Evolutionary conservation across 805 yeast genomes (phyloP).

Genomic region (Candida taoyuanica): DNA sequence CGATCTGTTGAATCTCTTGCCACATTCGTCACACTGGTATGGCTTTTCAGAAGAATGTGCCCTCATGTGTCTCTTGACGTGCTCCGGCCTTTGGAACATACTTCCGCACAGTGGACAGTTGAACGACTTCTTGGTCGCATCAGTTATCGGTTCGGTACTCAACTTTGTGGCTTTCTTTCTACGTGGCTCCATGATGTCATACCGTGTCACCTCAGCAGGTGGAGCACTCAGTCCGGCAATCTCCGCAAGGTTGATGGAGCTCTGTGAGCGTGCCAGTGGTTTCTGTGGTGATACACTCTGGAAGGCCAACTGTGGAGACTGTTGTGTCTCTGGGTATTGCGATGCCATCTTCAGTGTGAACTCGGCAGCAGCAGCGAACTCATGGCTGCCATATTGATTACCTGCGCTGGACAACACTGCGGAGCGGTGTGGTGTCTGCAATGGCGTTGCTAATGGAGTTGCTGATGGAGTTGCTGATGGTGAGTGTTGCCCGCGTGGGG

Average conservation of each 20-base stretch:
- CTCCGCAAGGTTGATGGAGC: constrained; percentile 14
- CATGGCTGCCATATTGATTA: constrained; percentile 13
- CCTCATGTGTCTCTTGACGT: constrained; percentile 69
- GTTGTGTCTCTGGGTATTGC: background rate
- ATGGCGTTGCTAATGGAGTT: constrained; percentile 22
- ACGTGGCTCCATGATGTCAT: constrained; percentile 16
- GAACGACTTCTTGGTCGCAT: constrained; percentile 45
- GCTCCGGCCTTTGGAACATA: constrained; percentile 64
- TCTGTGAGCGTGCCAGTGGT: constrained; percentile 12
- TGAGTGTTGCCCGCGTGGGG: constrained; percentile 29
- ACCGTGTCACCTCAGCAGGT: constrained; percentile 12
- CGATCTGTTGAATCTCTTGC: constrained; percentile 61
- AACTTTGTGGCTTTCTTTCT: constrained; percentile 37
- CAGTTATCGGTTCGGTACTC: background rate
- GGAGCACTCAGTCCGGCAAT: constrained; percentile 8
- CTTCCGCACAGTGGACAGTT: constrained; percentile 61
- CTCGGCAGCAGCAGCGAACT: constrained; percentile 25
- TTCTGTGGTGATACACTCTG: constrained; percentile 1
- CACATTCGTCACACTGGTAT: constrained; percentile 65
- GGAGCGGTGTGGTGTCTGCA: constrained; percentile 22
- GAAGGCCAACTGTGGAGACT: background rate
- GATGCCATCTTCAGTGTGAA: constrained; percentile 27
- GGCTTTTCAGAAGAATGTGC: constrained; percentile 82
- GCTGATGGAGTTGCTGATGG: constrained; percentile 20
- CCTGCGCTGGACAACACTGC: constrained; percentile 25